Conservation (phyloP, 2,329 filamentous ascomycete genomes). For the Cadophora sp. region DNA sequence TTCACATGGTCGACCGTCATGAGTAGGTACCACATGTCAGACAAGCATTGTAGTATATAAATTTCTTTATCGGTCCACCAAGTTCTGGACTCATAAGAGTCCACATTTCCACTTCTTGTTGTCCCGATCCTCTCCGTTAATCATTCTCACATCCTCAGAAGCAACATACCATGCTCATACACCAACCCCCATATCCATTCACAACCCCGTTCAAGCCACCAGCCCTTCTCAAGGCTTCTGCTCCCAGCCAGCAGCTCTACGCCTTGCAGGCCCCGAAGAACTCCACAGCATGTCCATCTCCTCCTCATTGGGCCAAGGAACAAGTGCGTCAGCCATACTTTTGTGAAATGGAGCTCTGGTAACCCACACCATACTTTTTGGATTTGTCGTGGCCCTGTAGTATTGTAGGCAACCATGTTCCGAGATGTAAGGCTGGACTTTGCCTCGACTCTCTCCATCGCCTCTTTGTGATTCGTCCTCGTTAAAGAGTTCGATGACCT, state of each 20-base stretch:
- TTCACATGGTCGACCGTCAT: too few species aligned
- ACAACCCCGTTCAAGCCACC: background rate
- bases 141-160: too few species aligned
- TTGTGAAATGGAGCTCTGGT: background rate
- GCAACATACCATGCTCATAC: too few species aligned
- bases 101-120: too few species aligned
- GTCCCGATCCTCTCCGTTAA: too few species aligned
- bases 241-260: background rate
- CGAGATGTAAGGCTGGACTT: background rate
- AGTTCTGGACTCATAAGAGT: too few species aligned
- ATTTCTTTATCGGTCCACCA: too few species aligned
- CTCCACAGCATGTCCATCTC: background rate
- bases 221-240: background rate
- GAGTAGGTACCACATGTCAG: too few species aligned
- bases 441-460: background rate
- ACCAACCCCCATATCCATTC: too few species aligned
- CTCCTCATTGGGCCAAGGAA: background rate
- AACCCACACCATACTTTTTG: background rate
- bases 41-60: too few species aligned
- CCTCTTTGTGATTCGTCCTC: background rate
- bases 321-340: background rate
- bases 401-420: conserved; percentile 4
- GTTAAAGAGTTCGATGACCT: background rate
- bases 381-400: background rate
- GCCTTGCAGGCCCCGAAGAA: background rate